A percentile compares a stretch with the other conserved stretches of the same genome.
These are phyloP conservation scores for Pholiota microspora DNA, from an alignment of 768 basidiomycete species.

Conservation along the genomic window DNA sequence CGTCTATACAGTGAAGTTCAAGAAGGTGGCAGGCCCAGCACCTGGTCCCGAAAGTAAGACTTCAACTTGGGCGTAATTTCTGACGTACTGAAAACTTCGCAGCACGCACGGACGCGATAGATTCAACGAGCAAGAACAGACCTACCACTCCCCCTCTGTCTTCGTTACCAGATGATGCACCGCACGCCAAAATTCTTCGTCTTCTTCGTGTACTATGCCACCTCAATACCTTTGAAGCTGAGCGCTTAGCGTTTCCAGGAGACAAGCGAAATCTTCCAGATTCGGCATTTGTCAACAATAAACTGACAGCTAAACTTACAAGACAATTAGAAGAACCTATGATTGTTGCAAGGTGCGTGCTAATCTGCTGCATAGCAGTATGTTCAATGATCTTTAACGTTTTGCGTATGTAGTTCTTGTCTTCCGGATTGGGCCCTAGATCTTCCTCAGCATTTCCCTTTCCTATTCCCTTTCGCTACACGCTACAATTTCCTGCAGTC, in stretches of 20 bases:
- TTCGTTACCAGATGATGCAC: constrained; percentile 79
- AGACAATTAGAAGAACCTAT: constrained; percentile 97
- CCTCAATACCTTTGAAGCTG: constrained; percentile 72
- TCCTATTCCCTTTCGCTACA: constrained; percentile 98
- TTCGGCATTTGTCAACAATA: constrained; percentile 94
- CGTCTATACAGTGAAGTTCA: constrained; percentile 89
- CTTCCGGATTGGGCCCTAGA: constrained; percentile 97
- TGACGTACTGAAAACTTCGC: neutral
- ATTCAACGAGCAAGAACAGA: constrained; percentile 46
- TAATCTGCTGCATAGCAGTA: neutral
- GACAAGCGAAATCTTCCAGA: constrained; percentile 67
- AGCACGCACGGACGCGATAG: constrained; percentile 41
- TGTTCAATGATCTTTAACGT: neutral
- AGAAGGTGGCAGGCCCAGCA: constrained; percentile 84
- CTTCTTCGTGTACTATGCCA: constrained; percentile 85
- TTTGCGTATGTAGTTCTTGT: constrained; percentile 61
- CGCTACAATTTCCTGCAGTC: constrained; percentile 97
- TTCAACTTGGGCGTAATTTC: neutral
- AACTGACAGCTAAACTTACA: constrained; percentile 95
- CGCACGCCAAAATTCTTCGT: constrained; percentile 88
- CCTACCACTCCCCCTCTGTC: constrained; percentile 69
- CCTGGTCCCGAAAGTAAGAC: constrained; percentile 61
- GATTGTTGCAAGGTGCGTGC: constrained; percentile 94
- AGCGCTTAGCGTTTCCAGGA: constrained; percentile 49
- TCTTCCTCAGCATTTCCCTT: constrained; percentile 94